Conservation (phyloP, 2,329 filamentous ascomycete species). For the Neobulgaria alba region DNA sequence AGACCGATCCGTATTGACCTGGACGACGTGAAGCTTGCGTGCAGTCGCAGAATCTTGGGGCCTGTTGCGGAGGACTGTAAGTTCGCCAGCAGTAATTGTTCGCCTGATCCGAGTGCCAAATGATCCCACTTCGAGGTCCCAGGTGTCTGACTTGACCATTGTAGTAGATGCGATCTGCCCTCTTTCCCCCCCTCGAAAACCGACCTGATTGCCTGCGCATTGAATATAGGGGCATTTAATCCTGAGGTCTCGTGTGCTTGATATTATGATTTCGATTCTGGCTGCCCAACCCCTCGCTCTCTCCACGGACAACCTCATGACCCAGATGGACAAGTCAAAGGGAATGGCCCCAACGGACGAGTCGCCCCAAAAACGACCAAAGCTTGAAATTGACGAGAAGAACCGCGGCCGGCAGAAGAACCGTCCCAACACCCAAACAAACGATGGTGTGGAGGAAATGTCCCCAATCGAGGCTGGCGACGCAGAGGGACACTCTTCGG, state of each 20-base stretch:
- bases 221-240: background rate
- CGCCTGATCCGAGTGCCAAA: too few species aligned
- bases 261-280: conserved; percentile 29
- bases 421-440: conserved; percentile 19
- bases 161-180: conserved; percentile 11
- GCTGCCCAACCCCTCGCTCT: conserved; percentile 18
- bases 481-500: conserved; percentile 18
- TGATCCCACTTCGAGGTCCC: too few species aligned
- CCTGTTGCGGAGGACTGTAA: background rate
- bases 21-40: too few species aligned
- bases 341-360: conserved; percentile 20
- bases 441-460: conserved; percentile 15
- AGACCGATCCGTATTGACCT: too few species aligned
- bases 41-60: background rate
- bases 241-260: conserved; percentile 4
- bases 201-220: conserved; percentile 3
- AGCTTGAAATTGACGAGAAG: conserved; percentile 19
- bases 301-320: conserved; percentile 7
- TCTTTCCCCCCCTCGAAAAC: conserved; percentile 1
- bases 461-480: conserved; percentile 22
- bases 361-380: conserved; percentile 17
- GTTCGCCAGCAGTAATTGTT: too few species aligned
- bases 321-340: conserved; percentile 19
- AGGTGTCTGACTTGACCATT: too few species aligned
- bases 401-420: conserved; percentile 26